Evolutionary conservation across 768 basidiomycete species (phyloP).

Genomic region (Steccherinum ochraceum): DNA sequence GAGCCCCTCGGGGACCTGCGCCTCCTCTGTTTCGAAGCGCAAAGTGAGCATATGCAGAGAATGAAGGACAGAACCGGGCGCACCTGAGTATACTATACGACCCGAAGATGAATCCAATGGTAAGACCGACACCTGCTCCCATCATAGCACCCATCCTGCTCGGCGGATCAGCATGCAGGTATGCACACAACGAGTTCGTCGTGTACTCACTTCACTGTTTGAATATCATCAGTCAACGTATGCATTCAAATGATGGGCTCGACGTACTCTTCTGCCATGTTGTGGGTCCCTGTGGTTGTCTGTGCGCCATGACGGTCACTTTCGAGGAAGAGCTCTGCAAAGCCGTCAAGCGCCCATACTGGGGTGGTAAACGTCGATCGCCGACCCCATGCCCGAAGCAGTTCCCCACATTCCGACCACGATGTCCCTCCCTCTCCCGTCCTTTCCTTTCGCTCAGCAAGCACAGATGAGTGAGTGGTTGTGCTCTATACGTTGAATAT

Average conservation of each 20-base stretch:
- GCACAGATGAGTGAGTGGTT: conserved; percentile 76
- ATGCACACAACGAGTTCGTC: background rate
- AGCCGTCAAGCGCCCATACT: background rate
- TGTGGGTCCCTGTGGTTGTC: conserved; percentile 46
- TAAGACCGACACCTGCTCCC: conserved; percentile 91
- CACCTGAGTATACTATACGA: conserved; percentile 88
- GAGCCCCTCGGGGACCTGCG: conserved; percentile 81
- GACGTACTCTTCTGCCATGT: conserved; percentile 69
- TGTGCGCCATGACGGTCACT: conserved; percentile 18
- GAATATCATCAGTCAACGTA: background rate
- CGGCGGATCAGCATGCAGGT: conserved; percentile 6
- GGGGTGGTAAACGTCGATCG: background rate
- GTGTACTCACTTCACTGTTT: conserved; percentile 23
- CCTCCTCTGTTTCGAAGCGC: conserved; percentile 52
- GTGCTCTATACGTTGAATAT: background rate
- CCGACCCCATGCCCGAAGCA: background rate
- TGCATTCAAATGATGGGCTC: no score
- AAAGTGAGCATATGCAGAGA: conserved; percentile 1
- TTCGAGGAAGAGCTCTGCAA: background rate
- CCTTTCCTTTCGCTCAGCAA: conserved; percentile 74
- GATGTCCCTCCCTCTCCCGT: conserved; percentile 25
- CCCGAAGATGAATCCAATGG: conserved; percentile 97
- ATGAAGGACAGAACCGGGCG: conserved; percentile 19
- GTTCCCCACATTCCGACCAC: background rate
- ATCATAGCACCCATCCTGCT: conserved; percentile 88